A percentile compares a stretch with the other conserved stretches of the same genome.
Conservation (phyloP, 345 rosid species). For the Populus deltoides region DNA sequence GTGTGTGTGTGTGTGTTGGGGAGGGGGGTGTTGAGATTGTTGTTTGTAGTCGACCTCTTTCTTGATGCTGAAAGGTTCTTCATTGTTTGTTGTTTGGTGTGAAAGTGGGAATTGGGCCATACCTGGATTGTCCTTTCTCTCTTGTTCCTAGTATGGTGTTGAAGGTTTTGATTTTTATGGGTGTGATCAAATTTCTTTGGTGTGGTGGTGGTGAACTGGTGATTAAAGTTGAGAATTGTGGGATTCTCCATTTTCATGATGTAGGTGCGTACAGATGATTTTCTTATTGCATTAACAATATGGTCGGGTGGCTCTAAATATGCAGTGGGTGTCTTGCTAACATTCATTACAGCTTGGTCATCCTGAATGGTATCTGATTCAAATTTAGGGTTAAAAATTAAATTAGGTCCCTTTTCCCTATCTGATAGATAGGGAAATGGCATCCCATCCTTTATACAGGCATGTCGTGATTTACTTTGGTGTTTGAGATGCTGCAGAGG, state of each 20-base stretch:
- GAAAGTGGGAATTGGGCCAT: slow-evolving; percentile 9
- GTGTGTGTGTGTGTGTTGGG: neutral
- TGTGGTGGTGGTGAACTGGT: neutral
- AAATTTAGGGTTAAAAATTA: neutral
- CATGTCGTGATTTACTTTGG: slow-evolving; percentile 1
- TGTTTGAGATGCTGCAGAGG: slow-evolving; percentile 9
- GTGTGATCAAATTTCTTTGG: neutral
- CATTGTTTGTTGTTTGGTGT: slow-evolving; percentile 6
- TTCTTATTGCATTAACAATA: slow-evolving; percentile 2
- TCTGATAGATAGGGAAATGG: neutral
- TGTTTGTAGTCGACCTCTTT: slow-evolving; percentile 4
- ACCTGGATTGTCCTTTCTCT: neutral
- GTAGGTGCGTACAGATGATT: slow-evolving; percentile 10
- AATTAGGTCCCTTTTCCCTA: neutral
- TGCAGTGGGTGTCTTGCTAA: slow-evolving; percentile 5
- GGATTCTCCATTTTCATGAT: slow-evolving; percentile 14
- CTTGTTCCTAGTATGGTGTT: neutral
- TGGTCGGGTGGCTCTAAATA: slow-evolving; percentile 18
- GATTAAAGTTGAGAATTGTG: slow-evolving; percentile 5
- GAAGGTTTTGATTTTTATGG: neutral
- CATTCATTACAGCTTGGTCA: slow-evolving; percentile 2
- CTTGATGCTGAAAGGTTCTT: slow-evolving; percentile 6
- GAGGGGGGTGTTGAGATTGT: slow-evolving; percentile 1
- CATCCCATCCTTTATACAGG: neutral
- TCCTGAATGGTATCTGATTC: neutral